phyloP scores from a whole-genome alignment of 805 yeast genomes.

The Ogataea nonfermentans region DNA sequence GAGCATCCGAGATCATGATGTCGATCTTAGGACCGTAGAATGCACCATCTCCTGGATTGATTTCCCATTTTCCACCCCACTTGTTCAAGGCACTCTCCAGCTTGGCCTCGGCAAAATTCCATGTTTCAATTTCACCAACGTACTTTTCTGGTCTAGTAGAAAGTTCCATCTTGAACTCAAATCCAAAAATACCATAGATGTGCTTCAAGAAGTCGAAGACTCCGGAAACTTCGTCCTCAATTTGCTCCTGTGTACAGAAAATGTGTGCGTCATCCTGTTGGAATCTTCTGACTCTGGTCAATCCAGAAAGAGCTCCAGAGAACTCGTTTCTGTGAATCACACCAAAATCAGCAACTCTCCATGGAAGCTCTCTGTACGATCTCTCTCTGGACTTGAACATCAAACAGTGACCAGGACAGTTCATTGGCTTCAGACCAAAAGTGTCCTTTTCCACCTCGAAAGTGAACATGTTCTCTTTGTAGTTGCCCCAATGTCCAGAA shows the following conservation, averaged over 20 bases:
- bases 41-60: constrained; percentile 97
- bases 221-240: constrained; percentile 77
- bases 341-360: constrained; percentile 99
- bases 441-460: constrained; percentile 96
- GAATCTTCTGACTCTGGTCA: constrained; percentile 97
- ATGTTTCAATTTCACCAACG: constrained; percentile 90
- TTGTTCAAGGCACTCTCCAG: constrained; percentile 77
- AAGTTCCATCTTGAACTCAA: constrained; percentile 93
- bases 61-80: constrained; percentile 90
- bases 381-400: constrained; percentile 90
- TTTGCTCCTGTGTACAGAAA: constrained; percentile 91
- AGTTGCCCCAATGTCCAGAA: constrained; percentile 98
- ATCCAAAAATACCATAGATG: constrained; percentile 89
- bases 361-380: constrained; percentile 94
- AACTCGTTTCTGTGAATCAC: constrained; percentile 96
- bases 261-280: constrained; percentile 99
- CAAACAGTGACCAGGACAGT: constrained; percentile 90
- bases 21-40: constrained; percentile 96
- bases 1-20: constrained; percentile 91
- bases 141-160: constrained; percentile 97
- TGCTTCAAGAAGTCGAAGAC: constrained; percentile 82
- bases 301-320: constrained; percentile 90
- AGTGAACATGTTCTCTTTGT: constrained; percentile 95
- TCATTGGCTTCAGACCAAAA: constrained; percentile 93
- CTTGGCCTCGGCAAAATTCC: constrained; percentile 89